Conservation (phyloP, 257 asterid genomes). For the Echium plantagineum region DNA sequence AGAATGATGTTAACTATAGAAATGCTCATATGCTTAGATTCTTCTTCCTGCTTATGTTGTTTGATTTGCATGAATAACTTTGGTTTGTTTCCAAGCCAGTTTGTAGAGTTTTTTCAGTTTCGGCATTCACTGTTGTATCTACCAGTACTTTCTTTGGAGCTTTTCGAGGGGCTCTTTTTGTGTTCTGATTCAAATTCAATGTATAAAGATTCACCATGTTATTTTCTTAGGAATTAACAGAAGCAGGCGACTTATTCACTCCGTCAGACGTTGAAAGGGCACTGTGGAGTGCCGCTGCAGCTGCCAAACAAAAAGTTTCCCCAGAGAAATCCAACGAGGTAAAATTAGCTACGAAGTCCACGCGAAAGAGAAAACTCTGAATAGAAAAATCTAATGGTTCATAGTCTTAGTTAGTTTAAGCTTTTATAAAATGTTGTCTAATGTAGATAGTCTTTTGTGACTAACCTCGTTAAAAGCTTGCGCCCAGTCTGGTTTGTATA, state of each 20-base stretch:
- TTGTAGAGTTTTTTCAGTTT: not conserved
- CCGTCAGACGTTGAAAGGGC: constrained; percentile 91
- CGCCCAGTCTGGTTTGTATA: not conserved
- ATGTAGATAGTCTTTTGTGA: not conserved
- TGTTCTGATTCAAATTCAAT: not conserved
- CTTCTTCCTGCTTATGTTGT: not conserved
- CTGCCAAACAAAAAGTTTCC: constrained; percentile 21
- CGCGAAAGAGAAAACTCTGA: constrained; percentile 46
- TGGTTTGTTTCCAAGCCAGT: not conserved
- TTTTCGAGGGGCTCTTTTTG: not conserved
- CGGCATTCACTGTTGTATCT: not conserved
- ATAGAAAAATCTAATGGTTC: not conserved
- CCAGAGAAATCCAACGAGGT: constrained; percentile 20
- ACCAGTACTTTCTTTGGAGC: no score
- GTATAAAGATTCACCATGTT: not conserved
- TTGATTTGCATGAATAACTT: not conserved
- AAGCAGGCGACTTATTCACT: constrained; percentile 31
- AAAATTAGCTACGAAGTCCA: constrained; percentile 15
- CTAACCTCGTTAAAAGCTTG: not conserved
- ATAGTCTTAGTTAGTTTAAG: not conserved
- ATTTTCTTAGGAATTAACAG: constrained; percentile 42
- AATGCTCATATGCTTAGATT: no score
- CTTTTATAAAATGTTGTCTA: no score
- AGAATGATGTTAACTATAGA: no score
- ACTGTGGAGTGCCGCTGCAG: constrained; percentile 47